Evolutionary conservation across 345 rosid species (phyloP), one percentile per base, ranked within the genome.

Genomic region (Sonneratia alba): DNA sequence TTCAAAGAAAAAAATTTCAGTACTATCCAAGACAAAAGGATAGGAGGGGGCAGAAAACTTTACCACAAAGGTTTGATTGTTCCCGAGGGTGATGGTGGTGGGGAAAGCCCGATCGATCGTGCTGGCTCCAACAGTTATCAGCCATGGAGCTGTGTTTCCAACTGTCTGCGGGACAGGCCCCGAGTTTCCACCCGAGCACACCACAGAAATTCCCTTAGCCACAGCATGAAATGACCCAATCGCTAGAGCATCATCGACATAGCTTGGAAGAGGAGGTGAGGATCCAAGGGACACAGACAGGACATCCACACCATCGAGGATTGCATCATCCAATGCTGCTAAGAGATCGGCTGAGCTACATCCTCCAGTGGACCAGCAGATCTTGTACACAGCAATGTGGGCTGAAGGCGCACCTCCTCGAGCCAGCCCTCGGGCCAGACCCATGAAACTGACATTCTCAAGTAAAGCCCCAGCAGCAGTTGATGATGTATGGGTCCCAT

Each of bases 261-360:
- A 79, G 37, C 66, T 61, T 22, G 72, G 67, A 1, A 10, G 3
- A 3, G 74, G 40, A 0, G 10, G 12, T 0, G 0, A 0, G 10
- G 51, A 53, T 8, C 80, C 83, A 6, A 78, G 55, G 0, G 82
- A 73, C 4, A 80, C 13, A 13, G 80, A 77, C 45, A 80, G 72
- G 11, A 74, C 40, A 61, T 73, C 75, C 0, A 78, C 79, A 6
- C 83, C 83, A 36, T 79, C 82, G 0, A 74, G 77, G 21, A 83
- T 78, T 3, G 85, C 87, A 66, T 85, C 85, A 27, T 85, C 87
- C 63, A 77, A 83, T 14, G 80, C 81, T 1, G 83, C 79, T 15
- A 87, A 82, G 66, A 83, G 70, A 66, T 84, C 88, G 7, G 84
- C 79, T 18, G 77, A 73, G 51, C 77, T 69, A 76, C 90, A 87